Base-by-base conservation (phyloP, 352 stramenopile genomes). In the Phytophthora lateralis region DNA sequence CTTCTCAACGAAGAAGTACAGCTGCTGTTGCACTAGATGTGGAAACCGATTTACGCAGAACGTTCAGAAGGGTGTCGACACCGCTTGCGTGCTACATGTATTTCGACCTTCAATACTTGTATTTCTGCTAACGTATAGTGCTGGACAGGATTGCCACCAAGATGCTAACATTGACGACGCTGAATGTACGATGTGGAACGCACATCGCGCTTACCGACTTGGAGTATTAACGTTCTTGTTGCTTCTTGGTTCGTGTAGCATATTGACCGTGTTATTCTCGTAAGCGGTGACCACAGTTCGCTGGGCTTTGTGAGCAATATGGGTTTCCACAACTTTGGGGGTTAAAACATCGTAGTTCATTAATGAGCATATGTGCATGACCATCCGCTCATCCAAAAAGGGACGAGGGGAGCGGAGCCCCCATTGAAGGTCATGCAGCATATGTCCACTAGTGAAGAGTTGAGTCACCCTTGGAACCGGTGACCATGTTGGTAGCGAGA, bases 31-130 rank as follows among this genome's bases (percentile, higher is more conserved):
- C 57, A 54, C 51, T 5, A 60, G 56, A 2, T 91, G 79, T 37
- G 76, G 73, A 0, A 53, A 80, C 54, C 30, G 64, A 12, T 92
- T 91, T 30, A 71, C 48, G 8, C 79, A 91, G 44, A 76, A 82
- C 3, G 76, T 91, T 1, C 83, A 93, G 30, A 90, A 92, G 68
- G 79, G 81, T 8, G 83, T 93, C 8, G 81, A 93, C 67, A 90
- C 91, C 45, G 83, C 73, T 81, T 92, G 29, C 21, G 76, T 41
- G 27, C 8, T 32, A 11, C 26, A 29, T n/a, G n/a, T n/a, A n/a
- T n/a, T 30, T 30, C 9, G 27, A 32, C 27, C 11, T 32, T 32
- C 4, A 32, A 32, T 29, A 29, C 4, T 29, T 17, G 26, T 12
- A 39, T 18, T 39, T 21, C 27, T 30, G 11, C 17, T 26, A 18